Conservation (phyloP, 768 basidiomycete genomes). For the Mycena alexandri region DNA sequence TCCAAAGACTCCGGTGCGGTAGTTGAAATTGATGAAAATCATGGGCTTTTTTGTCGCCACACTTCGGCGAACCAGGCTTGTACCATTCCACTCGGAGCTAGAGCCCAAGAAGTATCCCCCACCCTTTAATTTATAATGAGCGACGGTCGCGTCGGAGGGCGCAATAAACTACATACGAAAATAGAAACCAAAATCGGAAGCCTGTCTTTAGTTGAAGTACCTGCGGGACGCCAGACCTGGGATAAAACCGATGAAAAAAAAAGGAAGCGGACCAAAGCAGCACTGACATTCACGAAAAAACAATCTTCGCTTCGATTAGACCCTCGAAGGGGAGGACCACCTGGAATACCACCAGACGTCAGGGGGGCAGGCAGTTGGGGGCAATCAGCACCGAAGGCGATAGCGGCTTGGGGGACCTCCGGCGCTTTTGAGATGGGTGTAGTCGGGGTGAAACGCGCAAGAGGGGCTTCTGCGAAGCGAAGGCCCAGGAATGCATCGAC, state of each 20-base stretch:
- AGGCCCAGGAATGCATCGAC: conserved; percentile 17
- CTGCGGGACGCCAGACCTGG: conserved; percentile 19
- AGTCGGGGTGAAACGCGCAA: conserved; percentile 9
- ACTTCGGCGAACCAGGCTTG: conserved; percentile 5
- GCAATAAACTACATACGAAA: not conserved
- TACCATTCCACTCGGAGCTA: conserved; percentile 19
- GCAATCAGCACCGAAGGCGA: conserved; percentile 21
- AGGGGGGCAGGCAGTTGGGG: conserved; percentile 3
- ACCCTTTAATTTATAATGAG: not conserved
- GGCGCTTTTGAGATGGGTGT: not conserved
- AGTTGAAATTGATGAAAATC: conserved; percentile 12
- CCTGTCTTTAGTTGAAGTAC: not conserved
- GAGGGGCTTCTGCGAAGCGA: not conserved
- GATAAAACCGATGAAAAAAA: not conserved
- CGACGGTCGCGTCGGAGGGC: not conserved
- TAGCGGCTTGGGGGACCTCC: not conserved
- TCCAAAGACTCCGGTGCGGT: conserved; percentile 4
- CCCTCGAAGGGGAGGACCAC: conserved; percentile 18
- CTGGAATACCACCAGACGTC: not conserved
- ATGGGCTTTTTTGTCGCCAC: conserved; percentile 2
- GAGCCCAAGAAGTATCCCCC: conserved; percentile 14
- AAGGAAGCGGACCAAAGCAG: not conserved
- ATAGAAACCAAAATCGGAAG: conserved; percentile 9
- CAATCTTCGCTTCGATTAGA: conserved; percentile 21
- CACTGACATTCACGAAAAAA: conserved; percentile 18